Base-by-base conservation (phyloP, 129 eudicot species). In the Helianthus annuus region DNA sequence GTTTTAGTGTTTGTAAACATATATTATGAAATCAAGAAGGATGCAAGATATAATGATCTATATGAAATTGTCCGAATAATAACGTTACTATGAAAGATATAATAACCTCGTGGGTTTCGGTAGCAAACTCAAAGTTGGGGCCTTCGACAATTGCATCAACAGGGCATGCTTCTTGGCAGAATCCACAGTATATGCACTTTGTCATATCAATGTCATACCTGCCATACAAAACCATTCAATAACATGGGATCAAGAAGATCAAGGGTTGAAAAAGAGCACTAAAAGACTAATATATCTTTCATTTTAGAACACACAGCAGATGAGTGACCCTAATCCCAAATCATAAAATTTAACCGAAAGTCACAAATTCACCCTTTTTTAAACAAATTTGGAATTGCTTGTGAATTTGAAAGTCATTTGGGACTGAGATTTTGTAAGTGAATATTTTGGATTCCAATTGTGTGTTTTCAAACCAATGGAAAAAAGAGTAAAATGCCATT, bases 91-190 rank as follows among this genome's bases (percentile, higher is more conserved):
- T 13, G 34, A 63, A 14, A 65, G 48, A 16, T 16, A 45, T 10
- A 74, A 83, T 19, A 64, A 92, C 98, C 98, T 92, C 98, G 14
- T 92, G 98, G 75, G 98, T 92, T 75, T 92, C 98, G 6, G 97
- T 92, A 11, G 98, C 95, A 72, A 92, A 92, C 81, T 92, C 97
- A 66, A 92, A 92, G 83, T 92, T 89, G 66, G 98, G 98, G 27
- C 98, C 98, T 84, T 92, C 98, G 24, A 92, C 98, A 24, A 92
- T 92, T 15, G 98, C 98, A 82, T 92, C 98, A 68, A 92, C 98
- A 40, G 98, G 96, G 76, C 98, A 92, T 56, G 98, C 96, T 85
- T 92, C 98, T 92, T 92, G 98, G 86, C 98, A 92, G 75, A 92
- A 92, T 38, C 98, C 98, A 80, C 98, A 92, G 83, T 89, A 92